Evolutionary conservation across 352 stramenopile species (phyloP), one percentile per base, ranked within the genome.

Genomic region (Pythium graminicola): DNA sequence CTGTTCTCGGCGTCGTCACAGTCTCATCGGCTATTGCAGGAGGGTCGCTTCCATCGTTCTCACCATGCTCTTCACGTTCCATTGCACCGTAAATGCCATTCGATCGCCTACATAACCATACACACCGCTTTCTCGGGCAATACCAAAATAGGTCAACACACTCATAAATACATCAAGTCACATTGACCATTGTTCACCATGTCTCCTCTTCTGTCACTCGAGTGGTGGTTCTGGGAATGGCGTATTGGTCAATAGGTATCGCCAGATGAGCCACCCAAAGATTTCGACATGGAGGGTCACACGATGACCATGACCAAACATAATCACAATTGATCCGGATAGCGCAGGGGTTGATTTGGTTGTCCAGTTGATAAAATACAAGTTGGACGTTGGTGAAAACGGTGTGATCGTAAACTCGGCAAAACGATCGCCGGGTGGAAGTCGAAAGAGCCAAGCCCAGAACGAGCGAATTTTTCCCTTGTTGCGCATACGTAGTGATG

Each of bases 391-490:
- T 0, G 67, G 49, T 6, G 81, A 85, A 52, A 91, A 91, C 17
- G 81, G 78, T 57, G 82, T 67, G 41, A 91, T 91, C 19, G 72
- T 64, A 41, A 91, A 91, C 65, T 85, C 74, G 14, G 52, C 62
- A 58, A 91, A 91, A 24, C 81, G 76, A 44, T 91, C 81, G 13
- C 81, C 81, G 0, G 81, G 81, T 6, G 76, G 76, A 31, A 91
- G 47, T 0, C 81, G 81, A 52, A 91, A 91, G 3, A 91, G 62
- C 81, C 81, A 91, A 7, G 77, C 81, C 81, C 81, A 91, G 62
- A 91, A 91, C 39, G 77, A 89, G 14, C 81, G 77, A 60, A 91
- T 91, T 61, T 91, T 91, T 63, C 81, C 81, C 62, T 91, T 91
- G 66, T 91, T 91, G 58, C 81, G 77, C 81, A 91, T 91, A 2